Percentiles rank a stretch among this genome's conserved stretches.
phyloP scores from a whole-genome alignment of 2,329 filamentous ascomycete genomes.

The Dactylonectria macrodidyma region DNA sequence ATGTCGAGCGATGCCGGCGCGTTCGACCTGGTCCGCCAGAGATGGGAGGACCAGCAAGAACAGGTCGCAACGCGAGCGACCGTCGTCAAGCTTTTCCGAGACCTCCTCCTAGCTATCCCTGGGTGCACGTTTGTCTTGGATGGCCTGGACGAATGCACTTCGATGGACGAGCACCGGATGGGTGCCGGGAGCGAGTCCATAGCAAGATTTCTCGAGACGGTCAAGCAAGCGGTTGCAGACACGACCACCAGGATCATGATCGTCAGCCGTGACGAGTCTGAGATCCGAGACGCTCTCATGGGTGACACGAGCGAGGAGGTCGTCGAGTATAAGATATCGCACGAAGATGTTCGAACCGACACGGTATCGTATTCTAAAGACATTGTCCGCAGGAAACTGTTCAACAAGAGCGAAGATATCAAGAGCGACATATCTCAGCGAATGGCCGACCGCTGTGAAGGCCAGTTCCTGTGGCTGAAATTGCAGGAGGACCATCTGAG shows the following conservation, averaged over 20 bases:
- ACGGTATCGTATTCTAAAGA: neutral
- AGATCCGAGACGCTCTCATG: slow-evolving; percentile 38
- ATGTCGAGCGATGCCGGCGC: too few relatives aligned
- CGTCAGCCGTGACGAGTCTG: slow-evolving; percentile 45
- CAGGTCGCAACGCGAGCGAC: too few relatives aligned
- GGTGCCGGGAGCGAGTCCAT: too few relatives aligned
- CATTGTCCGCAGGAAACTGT: neutral
- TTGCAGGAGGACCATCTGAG: slow-evolving; percentile 47
- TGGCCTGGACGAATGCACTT: too few relatives aligned
- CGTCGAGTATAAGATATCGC: slow-evolving; percentile 21
- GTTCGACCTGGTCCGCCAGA: too few relatives aligned
- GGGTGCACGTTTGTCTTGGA: too few relatives aligned
- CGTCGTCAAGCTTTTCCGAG: too few relatives aligned
- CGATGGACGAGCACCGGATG: too few relatives aligned
- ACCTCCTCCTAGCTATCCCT: too few relatives aligned
- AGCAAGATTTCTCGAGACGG: slow-evolving; percentile 36
- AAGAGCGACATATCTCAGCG: neutral
- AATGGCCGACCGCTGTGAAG: slow-evolving; percentile 49
- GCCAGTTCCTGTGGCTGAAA: slow-evolving; percentile 54
- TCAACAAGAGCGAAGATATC: neutral
- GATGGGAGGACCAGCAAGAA: too few relatives aligned
- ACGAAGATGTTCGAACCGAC: slow-evolving; percentile 36
- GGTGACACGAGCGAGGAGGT: neutral
- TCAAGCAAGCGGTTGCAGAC: slow-evolving; percentile 14
- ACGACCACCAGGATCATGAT: slow-evolving; percentile 42